Percentiles rank a stretch among this genome's conserved stretches.
These are phyloP conservation scores for Geotrichum candidum DNA, from an alignment of 1,139 yeast species.

Conservation along the genomic window DNA sequence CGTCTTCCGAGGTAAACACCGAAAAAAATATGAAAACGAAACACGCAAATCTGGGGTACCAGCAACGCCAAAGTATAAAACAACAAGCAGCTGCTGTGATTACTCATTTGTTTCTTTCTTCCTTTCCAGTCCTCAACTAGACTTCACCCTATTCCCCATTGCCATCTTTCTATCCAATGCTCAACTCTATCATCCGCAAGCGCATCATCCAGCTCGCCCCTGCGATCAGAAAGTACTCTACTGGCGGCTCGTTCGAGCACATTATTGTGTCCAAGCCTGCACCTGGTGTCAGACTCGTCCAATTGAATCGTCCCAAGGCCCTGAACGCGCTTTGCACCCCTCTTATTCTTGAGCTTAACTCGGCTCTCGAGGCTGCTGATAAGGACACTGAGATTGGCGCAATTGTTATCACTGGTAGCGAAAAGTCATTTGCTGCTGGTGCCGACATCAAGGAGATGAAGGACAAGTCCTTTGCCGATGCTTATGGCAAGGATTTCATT, in stretches of 20 bases:
- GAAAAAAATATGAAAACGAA: background rate
- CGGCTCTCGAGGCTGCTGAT: constrained; percentile 40
- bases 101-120: background rate
- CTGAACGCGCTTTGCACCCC: constrained; percentile 58
- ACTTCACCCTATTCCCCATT: background rate
- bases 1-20: background rate
- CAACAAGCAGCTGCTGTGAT: background rate
- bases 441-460: constrained; percentile 51
- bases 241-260: constrained; percentile 36
- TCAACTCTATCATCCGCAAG: background rate
- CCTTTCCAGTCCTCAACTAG: background rate
- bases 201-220: background rate
- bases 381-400: constrained; percentile 40
- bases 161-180: background rate
- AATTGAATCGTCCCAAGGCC: constrained; percentile 58
- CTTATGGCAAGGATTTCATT: constrained; percentile 36
- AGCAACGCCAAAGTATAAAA: background rate
- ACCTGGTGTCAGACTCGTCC: constrained; percentile 44
- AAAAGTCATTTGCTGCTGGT: constrained; percentile 47
- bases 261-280: constrained; percentile 39
- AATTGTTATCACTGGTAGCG: constrained; percentile 44
- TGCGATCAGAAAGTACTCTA: constrained; percentile 15
- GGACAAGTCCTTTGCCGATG: constrained; percentile 37
- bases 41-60: background rate
- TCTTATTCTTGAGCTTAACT: constrained; percentile 40